A percentile compares a stretch with the other conserved stretches of the same genome.
Evolutionary conservation across 2,329 filamentous ascomycete species (phyloP).

Genomic region (Pseudopyrenochaeta lycopersici): DNA sequence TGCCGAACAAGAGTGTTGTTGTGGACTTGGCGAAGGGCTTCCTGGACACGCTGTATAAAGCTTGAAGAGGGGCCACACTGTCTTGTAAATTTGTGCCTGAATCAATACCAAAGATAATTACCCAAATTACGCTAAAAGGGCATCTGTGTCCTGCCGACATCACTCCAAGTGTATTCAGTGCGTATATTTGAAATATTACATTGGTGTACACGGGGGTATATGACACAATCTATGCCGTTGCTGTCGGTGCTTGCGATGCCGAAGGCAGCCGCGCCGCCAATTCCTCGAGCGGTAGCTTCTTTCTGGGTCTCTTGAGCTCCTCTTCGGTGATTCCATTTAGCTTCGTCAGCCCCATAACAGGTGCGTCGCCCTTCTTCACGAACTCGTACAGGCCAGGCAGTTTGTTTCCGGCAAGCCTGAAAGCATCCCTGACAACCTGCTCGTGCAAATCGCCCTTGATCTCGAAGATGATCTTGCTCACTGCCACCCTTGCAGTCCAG

Average conservation of each 20-base stretch:
- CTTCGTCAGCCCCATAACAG: conserved; percentile 92
- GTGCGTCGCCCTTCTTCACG: conserved; percentile 88
- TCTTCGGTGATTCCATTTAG: conserved; percentile 79
- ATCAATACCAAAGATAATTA: neutral
- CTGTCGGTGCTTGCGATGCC: conserved; percentile 8
- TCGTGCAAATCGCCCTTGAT: conserved; percentile 92
- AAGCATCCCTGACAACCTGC: conserved; percentile 91
- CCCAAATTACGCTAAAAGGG: no score
- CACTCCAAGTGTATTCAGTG: neutral
- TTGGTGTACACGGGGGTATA: conserved; percentile 7
- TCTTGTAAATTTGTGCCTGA: neutral
- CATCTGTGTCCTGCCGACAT: no score
- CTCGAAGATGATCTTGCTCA: conserved; percentile 93
- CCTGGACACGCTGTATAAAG: conserved; percentile 91
- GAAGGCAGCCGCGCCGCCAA: conserved; percentile 75
- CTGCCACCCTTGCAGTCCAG: conserved; percentile 89
- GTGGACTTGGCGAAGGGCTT: conserved; percentile 90
- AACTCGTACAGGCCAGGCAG: conserved; percentile 93
- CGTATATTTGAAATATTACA: neutral
- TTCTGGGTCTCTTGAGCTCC: conserved; percentile 81
- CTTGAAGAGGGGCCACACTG: conserved; percentile 52
- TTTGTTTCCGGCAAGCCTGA: conserved; percentile 93
- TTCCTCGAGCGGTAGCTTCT: conserved; percentile 64
- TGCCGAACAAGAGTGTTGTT: conserved; percentile 96
- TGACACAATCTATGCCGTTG: conserved; percentile 19